Evolutionary conservation across 441 rosid species (phyloP).

Genomic region (Gossypium aridum): DNA sequence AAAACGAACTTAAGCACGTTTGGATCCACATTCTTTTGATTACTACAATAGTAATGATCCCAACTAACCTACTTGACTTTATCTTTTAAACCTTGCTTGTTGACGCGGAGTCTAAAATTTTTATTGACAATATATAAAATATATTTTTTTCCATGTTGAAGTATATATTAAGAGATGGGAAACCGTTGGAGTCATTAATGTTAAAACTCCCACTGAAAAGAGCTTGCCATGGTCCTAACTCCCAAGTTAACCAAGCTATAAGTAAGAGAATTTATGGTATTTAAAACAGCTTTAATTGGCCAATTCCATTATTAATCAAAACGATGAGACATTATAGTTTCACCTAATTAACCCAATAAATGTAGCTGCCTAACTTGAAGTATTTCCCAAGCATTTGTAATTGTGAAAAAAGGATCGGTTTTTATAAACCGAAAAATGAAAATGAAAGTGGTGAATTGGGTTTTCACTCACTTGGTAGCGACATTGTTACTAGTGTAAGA

Average conservation of each 20-base stretch:
- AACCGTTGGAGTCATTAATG: neutral
- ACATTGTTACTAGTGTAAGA: too few species aligned
- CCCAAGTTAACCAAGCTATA: neutral
- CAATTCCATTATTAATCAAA: neutral
- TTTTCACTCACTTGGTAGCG: too few species aligned
- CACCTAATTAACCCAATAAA: neutral
- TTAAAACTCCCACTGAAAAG: neutral
- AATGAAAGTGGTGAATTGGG: too few species aligned
- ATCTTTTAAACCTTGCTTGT: too few species aligned
- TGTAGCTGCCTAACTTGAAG: neutral
- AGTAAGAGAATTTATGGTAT: neutral
- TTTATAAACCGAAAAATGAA: too few species aligned
- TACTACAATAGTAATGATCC: too few species aligned
- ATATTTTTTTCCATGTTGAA: neutral
- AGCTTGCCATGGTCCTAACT: neutral
- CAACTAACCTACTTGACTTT: too few species aligned
- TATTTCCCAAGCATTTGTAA: neutral
- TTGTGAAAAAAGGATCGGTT: too few species aligned
- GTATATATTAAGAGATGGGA: neutral
- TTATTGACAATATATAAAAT: too few species aligned
- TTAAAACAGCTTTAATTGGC: neutral
- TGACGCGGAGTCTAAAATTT: too few species aligned
- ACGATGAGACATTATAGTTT: neutral
- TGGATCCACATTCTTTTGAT: too few species aligned
- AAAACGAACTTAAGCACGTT: too few species aligned